Percentiles rank a stretch among this genome's conserved stretches.
These are phyloP conservation scores for Penicillium italicum DNA, from an alignment of 2,329 filamentous ascomycete genomes.

Conservation along the genomic window DNA sequence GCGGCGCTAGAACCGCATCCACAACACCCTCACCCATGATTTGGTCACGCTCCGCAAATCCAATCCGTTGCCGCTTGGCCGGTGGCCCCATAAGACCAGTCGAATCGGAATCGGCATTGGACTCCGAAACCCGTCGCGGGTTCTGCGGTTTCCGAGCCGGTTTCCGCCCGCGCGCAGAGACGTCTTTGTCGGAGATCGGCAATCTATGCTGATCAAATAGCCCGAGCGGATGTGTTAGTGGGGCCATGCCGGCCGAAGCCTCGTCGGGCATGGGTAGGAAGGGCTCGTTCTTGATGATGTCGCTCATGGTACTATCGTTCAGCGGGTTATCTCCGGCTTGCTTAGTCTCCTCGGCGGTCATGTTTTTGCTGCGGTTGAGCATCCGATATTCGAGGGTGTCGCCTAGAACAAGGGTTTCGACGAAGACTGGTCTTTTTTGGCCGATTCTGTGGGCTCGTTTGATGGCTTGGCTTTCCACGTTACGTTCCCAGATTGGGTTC, in stretches of 20 bases:
- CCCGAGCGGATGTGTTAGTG: constrained; percentile 27
- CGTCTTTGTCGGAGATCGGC: constrained; percentile 33
- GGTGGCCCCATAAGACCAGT: background rate
- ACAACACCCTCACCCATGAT: background rate
- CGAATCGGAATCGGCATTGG: background rate
- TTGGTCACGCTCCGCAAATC: constrained; percentile 6
- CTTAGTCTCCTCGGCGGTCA: constrained; percentile 63
- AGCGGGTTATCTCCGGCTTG: constrained; percentile 55
- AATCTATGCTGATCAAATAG: constrained; percentile 41
- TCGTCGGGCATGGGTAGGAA: constrained; percentile 45
- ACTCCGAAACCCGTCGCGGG: background rate
- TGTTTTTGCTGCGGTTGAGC: constrained; percentile 65
- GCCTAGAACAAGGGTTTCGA: constrained; percentile 78
- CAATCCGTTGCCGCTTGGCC: constrained; percentile 6
- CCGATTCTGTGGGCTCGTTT: constrained; percentile 86
- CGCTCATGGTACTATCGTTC: constrained; percentile 56
- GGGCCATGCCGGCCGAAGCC: constrained; percentile 23
- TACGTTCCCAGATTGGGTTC: constrained; percentile 78
- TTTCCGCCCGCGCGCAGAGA: background rate
- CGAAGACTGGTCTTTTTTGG: constrained; percentile 71
- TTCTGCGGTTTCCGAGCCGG: background rate
- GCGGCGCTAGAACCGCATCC: background rate
- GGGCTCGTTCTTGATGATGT: constrained; percentile 56
- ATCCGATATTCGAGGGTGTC: constrained; percentile 84
- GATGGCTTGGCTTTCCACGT: constrained; percentile 84